phyloP scores from a whole-genome alignment of 177 flowering plant genomes.

The Vitis hybrid region DNA sequence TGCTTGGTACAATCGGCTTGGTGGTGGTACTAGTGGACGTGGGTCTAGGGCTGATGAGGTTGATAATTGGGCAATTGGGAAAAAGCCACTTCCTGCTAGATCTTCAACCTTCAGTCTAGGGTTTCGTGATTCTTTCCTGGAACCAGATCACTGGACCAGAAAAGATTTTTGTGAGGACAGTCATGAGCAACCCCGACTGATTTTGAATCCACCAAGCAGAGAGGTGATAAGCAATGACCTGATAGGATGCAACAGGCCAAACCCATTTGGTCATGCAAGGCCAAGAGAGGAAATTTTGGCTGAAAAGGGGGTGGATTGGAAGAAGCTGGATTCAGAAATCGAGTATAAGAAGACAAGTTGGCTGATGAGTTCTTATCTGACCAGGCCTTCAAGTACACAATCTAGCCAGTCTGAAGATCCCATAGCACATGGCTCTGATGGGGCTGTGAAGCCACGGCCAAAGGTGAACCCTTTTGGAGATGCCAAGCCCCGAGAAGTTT shows the following conservation, averaged over 20 bases:
- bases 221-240: slow-evolving; percentile 35
- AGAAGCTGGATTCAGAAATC: slow-evolving; percentile 66
- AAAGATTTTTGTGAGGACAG: slow-evolving; percentile 9
- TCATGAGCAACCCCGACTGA: slow-evolving; percentile 50
- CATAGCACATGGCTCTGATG: slow-evolving; percentile 32
- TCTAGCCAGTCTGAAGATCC: slow-evolving; percentile 57
- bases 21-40: slow-evolving; percentile 20
- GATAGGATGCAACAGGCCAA: slow-evolving; percentile 44
- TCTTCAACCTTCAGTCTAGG: slow-evolving; percentile 53
- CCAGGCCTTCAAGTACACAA: slow-evolving; percentile 80
- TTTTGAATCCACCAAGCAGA: slow-evolving; percentile 45
- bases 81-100: slow-evolving; percentile 46
- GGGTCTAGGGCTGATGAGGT: slow-evolving; percentile 68
- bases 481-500: slow-evolving; percentile 87
- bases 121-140: slow-evolving; percentile 47
- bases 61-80: slow-evolving; percentile 69
- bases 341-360: slow-evolving; percentile 64
- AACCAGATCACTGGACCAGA: slow-evolving; percentile 54
- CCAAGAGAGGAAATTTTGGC: slow-evolving; percentile 91
- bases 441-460: slow-evolving; percentile 47
- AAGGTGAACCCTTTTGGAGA: slow-evolving; percentile 95
- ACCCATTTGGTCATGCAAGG: slow-evolving; percentile 85
- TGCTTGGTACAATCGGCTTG: slow-evolving; percentile 30
- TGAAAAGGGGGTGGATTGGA: slow-evolving; percentile 92
- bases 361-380: slow-evolving; percentile 72